Conservation (phyloP, 371 early-diverging fungal genomes). For the Mucor sp. region DNA sequence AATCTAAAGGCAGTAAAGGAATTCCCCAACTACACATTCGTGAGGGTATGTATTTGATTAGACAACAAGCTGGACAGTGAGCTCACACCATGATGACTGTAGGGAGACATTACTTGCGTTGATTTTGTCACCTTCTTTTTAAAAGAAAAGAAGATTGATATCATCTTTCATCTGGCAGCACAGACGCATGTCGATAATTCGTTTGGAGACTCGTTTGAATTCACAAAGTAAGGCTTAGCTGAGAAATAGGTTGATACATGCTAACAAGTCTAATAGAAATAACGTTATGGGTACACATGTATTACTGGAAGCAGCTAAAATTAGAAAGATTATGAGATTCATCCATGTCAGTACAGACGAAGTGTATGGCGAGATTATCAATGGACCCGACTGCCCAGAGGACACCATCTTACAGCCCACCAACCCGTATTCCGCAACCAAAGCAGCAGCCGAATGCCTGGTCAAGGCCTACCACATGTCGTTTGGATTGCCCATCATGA, state of each 20-base stretch:
- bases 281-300: constrained; percentile 91
- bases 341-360: constrained; percentile 89
- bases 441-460: constrained; percentile 87
- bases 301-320: constrained; percentile 79
- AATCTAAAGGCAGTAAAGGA: constrained; percentile 60
- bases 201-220: constrained; percentile 85
- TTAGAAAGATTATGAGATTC: constrained; percentile 59
- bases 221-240: constrained; percentile 58
- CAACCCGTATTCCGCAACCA: constrained; percentile 90
- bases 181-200: constrained; percentile 91
- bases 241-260: neutral
- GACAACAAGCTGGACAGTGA: neutral
- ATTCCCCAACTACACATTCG: constrained; percentile 67
- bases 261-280: constrained; percentile 39
- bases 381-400: constrained; percentile 70
- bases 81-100: neutral
- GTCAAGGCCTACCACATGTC: constrained; percentile 83
- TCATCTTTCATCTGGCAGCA: constrained; percentile 84
- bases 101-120: constrained; percentile 77
- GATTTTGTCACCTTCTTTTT: constrained; percentile 73
- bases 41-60: constrained; percentile 51
- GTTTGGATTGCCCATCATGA: constrained; percentile 80
- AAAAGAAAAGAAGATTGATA: constrained; percentile 72
- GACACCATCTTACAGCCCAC: constrained; percentile 74
- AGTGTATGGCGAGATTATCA: constrained; percentile 83